These are phyloP conservation scores for Phytophthora pluvialis DNA, from an alignment of 352 stramenopile genomes.

Conservation along the genomic window DNA sequence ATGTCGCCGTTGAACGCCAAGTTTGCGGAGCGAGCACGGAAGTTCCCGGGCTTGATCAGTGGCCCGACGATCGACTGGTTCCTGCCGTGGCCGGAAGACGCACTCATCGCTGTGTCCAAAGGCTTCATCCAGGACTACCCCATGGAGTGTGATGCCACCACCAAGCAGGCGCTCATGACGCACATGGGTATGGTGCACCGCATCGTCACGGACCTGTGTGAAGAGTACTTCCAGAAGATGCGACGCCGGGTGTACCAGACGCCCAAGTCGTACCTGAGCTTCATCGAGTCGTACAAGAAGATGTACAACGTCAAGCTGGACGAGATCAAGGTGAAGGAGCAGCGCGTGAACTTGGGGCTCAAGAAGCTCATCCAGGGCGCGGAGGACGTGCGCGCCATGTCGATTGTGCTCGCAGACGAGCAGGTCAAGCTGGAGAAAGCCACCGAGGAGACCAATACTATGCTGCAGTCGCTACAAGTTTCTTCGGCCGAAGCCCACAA, in stretches of 20 bases:
- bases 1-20: conserved; percentile 99
- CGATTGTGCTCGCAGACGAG: conserved; percentile 95
- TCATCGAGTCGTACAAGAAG: conserved; percentile 98
- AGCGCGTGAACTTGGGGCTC: conserved; percentile 96
- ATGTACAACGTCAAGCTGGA: conserved; percentile 96
- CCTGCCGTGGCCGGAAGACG: conserved; percentile 98
- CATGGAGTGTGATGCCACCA: conserved; percentile 93
- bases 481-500: conserved; percentile 97
- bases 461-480: conserved; percentile 96
- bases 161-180: conserved; percentile 92
- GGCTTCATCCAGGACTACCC: conserved; percentile 97
- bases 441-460: conserved; percentile 97
- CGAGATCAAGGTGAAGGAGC: conserved; percentile 97
- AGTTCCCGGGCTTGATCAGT: conserved; percentile 97
- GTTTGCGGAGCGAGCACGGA: conserved; percentile 96
- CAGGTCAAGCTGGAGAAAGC: conserved; percentile 97
- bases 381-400: conserved; percentile 97
- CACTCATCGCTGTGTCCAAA: conserved; percentile 96
- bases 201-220: conserved; percentile 97
- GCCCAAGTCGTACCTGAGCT: conserved; percentile 98
- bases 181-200: conserved; percentile 99
- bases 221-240: conserved; percentile 99
- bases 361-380: conserved; percentile 98
- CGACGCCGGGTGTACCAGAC: conserved; percentile 97
- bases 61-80: conserved; percentile 99